Percentiles rank a stretch among this genome's conserved stretches.
phyloP scores from a whole-genome alignment of 108 stramenopile species.

The Craspedostauros australis region DNA sequence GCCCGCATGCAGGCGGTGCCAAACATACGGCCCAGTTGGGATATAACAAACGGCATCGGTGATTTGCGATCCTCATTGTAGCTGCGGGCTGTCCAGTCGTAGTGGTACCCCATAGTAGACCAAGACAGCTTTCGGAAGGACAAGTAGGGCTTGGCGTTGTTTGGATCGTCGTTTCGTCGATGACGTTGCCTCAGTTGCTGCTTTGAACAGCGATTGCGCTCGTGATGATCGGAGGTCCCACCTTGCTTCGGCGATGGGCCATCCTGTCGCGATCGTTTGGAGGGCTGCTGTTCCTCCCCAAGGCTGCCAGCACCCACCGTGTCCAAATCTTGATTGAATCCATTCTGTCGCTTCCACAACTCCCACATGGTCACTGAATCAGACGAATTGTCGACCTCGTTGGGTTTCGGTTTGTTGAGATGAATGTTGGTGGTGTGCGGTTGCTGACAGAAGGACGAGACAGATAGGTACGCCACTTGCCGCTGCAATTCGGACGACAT shows the following conservation, averaged over 20 bases:
- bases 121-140: constrained; percentile 50
- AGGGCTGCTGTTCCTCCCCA: no score
- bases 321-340: neutral
- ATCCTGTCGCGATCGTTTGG: no score
- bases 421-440: constrained; percentile 62
- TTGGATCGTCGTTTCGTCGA: neutral
- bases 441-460: constrained; percentile 43
- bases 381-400: constrained; percentile 18
- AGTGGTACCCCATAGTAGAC: constrained; percentile 65
- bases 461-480: constrained; percentile 27
- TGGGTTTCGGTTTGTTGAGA: constrained; percentile 24
- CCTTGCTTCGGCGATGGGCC: no score
- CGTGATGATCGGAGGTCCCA: neutral
- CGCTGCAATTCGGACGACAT: constrained; percentile 23
- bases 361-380: constrained; percentile 23
- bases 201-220: neutral
- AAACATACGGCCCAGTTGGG: constrained; percentile 22
- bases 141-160: constrained; percentile 6
- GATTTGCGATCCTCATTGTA: constrained; percentile 41
- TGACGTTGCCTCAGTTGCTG: neutral
- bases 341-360: constrained; percentile 13
- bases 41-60: constrained; percentile 31
- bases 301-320: no score
- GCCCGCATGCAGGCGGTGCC: constrained; percentile 15
- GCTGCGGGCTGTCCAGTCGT: constrained; percentile 48